Evolutionary conservation across 306 rosid species (phyloP), one percentile per base, ranked within the genome.

Genomic region (Comarum palustre): DNA sequence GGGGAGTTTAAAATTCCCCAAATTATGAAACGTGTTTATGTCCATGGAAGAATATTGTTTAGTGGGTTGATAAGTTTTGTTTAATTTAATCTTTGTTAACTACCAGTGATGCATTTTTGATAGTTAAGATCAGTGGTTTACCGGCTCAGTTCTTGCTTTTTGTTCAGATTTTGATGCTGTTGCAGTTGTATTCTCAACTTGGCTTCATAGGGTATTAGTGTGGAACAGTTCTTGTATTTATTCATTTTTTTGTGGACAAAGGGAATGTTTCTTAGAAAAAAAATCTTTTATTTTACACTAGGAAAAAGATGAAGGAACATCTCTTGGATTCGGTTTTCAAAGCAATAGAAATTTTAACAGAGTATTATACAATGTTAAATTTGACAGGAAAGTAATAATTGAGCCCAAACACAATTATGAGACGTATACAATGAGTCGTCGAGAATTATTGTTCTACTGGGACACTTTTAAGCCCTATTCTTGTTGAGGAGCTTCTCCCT

Each of bases 401-500:
- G 16, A 66, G 15, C 19, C 24, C 16, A 24, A 72, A 58, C 55
- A 25, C 39, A 52, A 39, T 39, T 55, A 54, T 3, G 25, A 22
- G 61, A 55, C 25, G 61, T 32, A 13, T 25, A 12, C 36, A 57
- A 25, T 5, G 29, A 57, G 34, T 16, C 25, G 22, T 61, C 7
- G 22, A 61, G 22, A 61, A 32, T 34, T 61, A 10, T 5, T 61
- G 39, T 16, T 59, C 64, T 2, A 29, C 32, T 27, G 64, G 38
- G 10, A 27, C 45, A 41, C 45, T 9, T 41, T 59, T 3, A 48
- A 41, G 20, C 45, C 32, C 39, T 72, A 4, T 72, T 43, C 22
- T 66, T 75, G 3, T 82, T 70, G 61, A 83, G 85, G 67, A 86
- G 69, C 84, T 79, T 84, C 68, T 85, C 78, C 75, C 96, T 78